Percentiles rank a stretch among this genome's conserved stretches.
Conservation (phyloP, 2,329 filamentous ascomycete genomes). For the Colletotrichum sp. region DNA sequence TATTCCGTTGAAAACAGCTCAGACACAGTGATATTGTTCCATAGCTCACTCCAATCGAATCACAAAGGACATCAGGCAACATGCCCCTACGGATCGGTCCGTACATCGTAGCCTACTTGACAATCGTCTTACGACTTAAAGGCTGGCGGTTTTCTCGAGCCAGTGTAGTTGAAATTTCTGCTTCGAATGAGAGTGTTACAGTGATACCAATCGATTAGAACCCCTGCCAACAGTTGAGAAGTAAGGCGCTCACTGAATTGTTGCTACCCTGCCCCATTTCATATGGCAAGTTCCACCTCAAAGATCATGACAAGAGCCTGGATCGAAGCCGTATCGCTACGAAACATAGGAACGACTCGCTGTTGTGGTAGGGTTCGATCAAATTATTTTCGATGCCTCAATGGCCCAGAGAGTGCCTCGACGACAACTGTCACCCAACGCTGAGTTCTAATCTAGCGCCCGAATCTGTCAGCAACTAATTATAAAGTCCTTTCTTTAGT, state of each 20-base stretch:
- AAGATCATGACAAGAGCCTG: background rate
- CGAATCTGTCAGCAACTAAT: no score
- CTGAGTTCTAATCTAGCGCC: no score
- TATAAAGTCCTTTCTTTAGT: background rate
- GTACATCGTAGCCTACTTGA: background rate
- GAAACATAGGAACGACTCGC: background rate
- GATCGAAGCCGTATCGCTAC: background rate
- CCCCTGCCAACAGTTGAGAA: background rate
- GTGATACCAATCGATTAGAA: background rate
- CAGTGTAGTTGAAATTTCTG: background rate
- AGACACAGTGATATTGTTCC: background rate
- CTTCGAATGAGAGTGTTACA: background rate
- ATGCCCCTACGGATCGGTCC: background rate
- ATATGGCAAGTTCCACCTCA: background rate
- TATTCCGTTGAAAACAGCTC: background rate
- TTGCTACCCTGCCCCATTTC: background rate
- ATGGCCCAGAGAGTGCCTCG: background rate
- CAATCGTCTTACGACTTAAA: background rate
- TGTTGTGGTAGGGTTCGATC: background rate
- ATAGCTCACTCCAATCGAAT: background rate
- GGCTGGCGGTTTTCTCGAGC: background rate
- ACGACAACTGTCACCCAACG: no score
- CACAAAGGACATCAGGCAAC: background rate
- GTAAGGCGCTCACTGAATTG: background rate
- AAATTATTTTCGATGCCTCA: background rate